These are phyloP conservation scores for Goffeauzyma gilvescens DNA, from an alignment of 768 basidiomycete genomes.

Conservation along the genomic window DNA sequence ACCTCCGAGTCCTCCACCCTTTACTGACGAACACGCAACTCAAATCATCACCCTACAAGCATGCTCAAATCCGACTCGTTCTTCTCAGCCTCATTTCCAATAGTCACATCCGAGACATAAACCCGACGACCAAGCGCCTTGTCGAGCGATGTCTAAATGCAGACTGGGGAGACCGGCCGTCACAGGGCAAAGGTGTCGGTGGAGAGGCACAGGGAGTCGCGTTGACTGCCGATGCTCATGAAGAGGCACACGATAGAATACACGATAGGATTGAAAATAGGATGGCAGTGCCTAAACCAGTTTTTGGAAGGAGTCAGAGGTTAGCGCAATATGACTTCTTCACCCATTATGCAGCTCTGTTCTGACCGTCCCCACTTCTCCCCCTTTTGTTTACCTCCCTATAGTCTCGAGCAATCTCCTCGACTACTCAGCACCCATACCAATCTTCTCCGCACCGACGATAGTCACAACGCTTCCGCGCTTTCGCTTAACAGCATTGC, in stretches of 20 bases:
- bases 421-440: conserved; percentile 10
- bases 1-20: conserved; percentile 86
- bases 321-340: background rate
- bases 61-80: conserved; percentile 63
- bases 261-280: too few species aligned
- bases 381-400: too few species aligned
- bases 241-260: too few species aligned
- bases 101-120: conserved; percentile 58
- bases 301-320: conserved; percentile 11
- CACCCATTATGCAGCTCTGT: background rate
- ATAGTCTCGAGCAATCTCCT: conserved; percentile 8
- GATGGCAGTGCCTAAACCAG: too few species aligned
- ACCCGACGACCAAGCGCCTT: conserved; percentile 68
- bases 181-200: background rate
- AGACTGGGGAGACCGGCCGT: conserved; percentile 41
- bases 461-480: conserved; percentile 5
- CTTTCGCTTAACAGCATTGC: conserved; percentile 6
- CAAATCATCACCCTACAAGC: conserved; percentile 67
- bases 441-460: background rate
- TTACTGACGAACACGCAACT: conserved; percentile 87
- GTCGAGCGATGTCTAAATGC: conserved; percentile 77
- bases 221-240: too few species aligned
- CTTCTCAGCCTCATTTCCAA: conserved; percentile 61
- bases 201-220: background rate
- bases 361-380: background rate